Percentiles rank a stretch among this genome's conserved stretches.
phyloP scores from a whole-genome alignment of 2,329 filamentous ascomycete species.

The Fusarium solani-melongenae region DNA sequence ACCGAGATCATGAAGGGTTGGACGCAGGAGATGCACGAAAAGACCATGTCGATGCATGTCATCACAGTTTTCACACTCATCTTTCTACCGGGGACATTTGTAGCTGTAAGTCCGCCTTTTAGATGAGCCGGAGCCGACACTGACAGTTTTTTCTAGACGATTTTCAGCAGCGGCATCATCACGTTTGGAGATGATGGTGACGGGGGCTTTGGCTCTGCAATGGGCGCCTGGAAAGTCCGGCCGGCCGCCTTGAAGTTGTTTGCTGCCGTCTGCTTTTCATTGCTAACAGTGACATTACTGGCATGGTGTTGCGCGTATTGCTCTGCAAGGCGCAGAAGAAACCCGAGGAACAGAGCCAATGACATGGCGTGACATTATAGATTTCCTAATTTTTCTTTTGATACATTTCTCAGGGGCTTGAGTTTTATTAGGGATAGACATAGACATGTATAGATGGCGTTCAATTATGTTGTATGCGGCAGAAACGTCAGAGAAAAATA shows the following conservation, averaged over 20 bases:
- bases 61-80: slow-evolving; percentile 56
- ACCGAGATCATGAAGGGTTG: slow-evolving; percentile 6
- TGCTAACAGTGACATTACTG: neutral
- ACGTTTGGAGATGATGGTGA: neutral
- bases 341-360: neutral
- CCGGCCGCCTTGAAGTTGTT: slow-evolving; percentile 3
- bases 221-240: slow-evolving; percentile 14
- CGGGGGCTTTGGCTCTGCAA: neutral
- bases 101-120: neutral
- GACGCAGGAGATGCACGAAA: slow-evolving; percentile 12
- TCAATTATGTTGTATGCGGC: neutral
- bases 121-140: neutral
- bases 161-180: slow-evolving; percentile 14
- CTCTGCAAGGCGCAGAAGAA: neutral
- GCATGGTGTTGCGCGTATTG: slow-evolving; percentile 1
- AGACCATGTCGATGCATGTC: slow-evolving; percentile 22
- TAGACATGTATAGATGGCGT: neutral
- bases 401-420: neutral
- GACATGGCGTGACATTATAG: neutral
- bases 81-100: slow-evolving; percentile 56
- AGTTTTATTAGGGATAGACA: neutral
- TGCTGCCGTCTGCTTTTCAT: neutral
- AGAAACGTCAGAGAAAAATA: no score
- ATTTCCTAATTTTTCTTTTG: neutral
- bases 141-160: neutral